Base-by-base conservation (phyloP, 495 filamentous ascomycete species). In the Talaromyces stipitatus region DNA sequence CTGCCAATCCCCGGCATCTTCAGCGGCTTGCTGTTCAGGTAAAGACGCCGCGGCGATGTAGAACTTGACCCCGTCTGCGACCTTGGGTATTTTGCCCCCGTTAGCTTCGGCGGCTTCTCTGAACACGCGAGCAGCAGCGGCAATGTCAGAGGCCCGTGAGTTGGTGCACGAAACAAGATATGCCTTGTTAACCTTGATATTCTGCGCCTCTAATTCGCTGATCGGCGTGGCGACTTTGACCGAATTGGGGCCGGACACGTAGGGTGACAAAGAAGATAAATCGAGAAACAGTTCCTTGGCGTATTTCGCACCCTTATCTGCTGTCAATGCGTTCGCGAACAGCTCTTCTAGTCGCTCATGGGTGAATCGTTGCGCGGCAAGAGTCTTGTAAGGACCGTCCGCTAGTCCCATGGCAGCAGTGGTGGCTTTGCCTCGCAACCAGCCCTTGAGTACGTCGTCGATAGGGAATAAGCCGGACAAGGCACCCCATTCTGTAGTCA, bases 401-500 rank as follows among this genome's bases (percentile, higher is more conserved):
- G 66, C 69, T 16, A 78, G 69, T 18, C 70, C 69, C 67, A 88
- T 75, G 12, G 85, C 85, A 0, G 85, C 74, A 2, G 76, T 78
- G 0, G 88, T 88, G 16, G 91, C 91, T 73, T 90, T 95, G 62
- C 73, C 76, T 22, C 84, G 77, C 7, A 92, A 67, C 92, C 94
- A 97, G n/a, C 71, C 69, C 61, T 85, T 73, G 23, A 97, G 76
- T 1, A 83, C 76, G 0, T 62, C 57, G 64, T 98, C 92, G 56
- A 95, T 88, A 3, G 92, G 92, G 73, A 61, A 97, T 14, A 92
- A 71, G 5, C 60, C 88, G 26, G 80, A 81, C 10, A 95, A 73
- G 0, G 91, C 92, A 38, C 90, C 91, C 92, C 92, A 97, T 68
- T 98, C 94, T 0, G 88, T 95, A 0, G 91, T 89, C 94, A 97